Conservation (phyloP, 441 rosid species). For the Aleurites moluccanus region DNA sequence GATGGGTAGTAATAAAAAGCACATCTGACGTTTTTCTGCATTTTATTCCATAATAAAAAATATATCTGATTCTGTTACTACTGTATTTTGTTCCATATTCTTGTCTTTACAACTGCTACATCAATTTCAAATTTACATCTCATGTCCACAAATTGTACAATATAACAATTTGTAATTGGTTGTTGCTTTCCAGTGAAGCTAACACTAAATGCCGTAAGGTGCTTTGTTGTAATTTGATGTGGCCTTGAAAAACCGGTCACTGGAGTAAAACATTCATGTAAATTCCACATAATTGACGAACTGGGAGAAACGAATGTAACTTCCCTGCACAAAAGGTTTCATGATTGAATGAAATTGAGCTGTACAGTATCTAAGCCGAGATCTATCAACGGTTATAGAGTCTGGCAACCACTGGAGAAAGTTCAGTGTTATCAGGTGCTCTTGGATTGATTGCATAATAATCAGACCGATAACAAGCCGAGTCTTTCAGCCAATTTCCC, state of each 20-base stretch:
- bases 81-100: neutral
- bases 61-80: no score
- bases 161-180: no score
- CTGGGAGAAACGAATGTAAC: neutral
- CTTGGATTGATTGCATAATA: conserved; percentile 53
- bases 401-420: conserved; percentile 69
- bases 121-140: no score
- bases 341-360: neutral
- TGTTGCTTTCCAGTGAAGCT: no score
- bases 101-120: no score
- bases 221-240: no score
- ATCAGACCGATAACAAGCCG: conserved; percentile 61
- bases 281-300: neutral
- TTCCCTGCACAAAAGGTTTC: no score
- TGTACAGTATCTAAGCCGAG: neutral
- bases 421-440: conserved; percentile 44
- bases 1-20: conserved; percentile 12
- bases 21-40: neutral
- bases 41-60: no score
- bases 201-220: no score
- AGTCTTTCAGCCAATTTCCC: conserved; percentile 40
- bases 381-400: conserved; percentile 33
- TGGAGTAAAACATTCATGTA: no score
- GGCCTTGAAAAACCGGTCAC: no score
- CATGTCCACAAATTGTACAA: no score